Percentiles rank a stretch among this genome's conserved stretches.
Evolutionary conservation across 768 basidiomycete species (phyloP).

Genomic region (Botryobasidium botryosum): DNA sequence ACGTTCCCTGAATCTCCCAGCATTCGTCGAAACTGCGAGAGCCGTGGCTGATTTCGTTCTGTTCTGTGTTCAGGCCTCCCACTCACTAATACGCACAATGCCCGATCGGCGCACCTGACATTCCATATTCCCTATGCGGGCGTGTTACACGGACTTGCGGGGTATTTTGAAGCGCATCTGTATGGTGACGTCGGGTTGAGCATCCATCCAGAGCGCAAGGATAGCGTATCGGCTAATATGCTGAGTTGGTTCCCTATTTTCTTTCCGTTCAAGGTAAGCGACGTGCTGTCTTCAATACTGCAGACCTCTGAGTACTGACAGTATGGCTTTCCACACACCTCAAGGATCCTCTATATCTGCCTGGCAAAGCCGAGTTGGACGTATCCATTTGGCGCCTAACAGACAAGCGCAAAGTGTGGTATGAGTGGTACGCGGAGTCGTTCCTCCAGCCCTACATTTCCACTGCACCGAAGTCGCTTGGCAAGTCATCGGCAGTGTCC

Average conservation of each 20-base stretch:
- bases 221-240: conserved; percentile 86
- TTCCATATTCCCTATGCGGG: conserved; percentile 95
- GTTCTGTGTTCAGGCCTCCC: no score
- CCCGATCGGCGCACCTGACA: conserved; percentile 63
- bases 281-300: no score
- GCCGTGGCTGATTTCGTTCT: not conserved
- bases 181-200: conserved; percentile 84
- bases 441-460: conserved; percentile 34
- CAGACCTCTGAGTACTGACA: not conserved
- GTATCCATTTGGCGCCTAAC: conserved; percentile 92
- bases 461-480: not conserved
- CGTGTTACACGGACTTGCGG: conserved; percentile 82
- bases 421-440: conserved; percentile 95
- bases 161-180: conserved; percentile 90
- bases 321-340: not conserved
- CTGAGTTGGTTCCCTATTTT: conserved; percentile 98
- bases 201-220: conserved; percentile 82
- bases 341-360: conserved; percentile 86
- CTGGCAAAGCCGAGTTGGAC: conserved; percentile 79
- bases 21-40: not conserved
- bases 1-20: conserved; percentile 12
- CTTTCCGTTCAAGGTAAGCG: conserved; percentile 81
- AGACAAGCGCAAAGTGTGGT: conserved; percentile 84
- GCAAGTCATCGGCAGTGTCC: not conserved
- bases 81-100: conserved; percentile 91